Evolutionary conservation across 345 rosid genomes (phyloP).

Genomic region (Tarenaya hassleriana): DNA sequence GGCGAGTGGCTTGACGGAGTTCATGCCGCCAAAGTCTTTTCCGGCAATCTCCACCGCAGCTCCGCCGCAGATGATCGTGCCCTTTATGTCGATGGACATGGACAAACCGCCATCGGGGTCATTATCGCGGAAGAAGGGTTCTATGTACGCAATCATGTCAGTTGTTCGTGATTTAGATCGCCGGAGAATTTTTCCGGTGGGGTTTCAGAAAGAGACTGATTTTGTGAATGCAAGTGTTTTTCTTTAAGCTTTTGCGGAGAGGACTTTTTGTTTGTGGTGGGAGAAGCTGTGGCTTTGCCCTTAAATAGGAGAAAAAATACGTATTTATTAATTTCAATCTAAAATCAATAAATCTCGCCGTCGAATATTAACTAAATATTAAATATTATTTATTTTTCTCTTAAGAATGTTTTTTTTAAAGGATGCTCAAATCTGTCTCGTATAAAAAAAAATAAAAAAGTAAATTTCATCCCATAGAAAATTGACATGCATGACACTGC

Average conservation of each 20-base stretch:
- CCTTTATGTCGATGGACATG: constrained; percentile 52
- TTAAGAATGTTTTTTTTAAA: constrained; percentile 29
- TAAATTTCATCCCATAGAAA: too few relatives aligned
- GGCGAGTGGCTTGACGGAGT: constrained; percentile 48
- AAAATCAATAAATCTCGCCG: too few relatives aligned
- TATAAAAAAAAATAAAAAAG: constrained; percentile 16
- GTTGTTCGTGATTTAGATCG: constrained; percentile 11
- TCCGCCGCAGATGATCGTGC: constrained; percentile 34
- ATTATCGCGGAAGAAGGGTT: constrained; percentile 56
- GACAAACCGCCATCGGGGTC: constrained; percentile 47
- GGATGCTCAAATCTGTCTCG: constrained; percentile 32
- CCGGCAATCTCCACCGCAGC: constrained; percentile 32
- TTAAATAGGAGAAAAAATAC: constrained; percentile 21
- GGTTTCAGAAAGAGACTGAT: constrained; percentile 21
- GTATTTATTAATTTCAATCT: too few relatives aligned
- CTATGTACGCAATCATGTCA: constrained; percentile 74
- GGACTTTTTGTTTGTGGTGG: constrained; percentile 23
- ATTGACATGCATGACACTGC: too few relatives aligned
- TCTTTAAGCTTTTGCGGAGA: constrained; percentile 13
- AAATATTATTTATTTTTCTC: too few relatives aligned
- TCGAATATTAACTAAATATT: too few relatives aligned
- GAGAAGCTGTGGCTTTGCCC: constrained; percentile 29
- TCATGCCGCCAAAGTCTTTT: constrained; percentile 84
- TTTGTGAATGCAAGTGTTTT: constrained; percentile 12
- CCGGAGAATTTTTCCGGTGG: constrained; percentile 10